Conservation (phyloP, 352 stramenopile genomes). For the Globisporangium cylindrosporum region DNA sequence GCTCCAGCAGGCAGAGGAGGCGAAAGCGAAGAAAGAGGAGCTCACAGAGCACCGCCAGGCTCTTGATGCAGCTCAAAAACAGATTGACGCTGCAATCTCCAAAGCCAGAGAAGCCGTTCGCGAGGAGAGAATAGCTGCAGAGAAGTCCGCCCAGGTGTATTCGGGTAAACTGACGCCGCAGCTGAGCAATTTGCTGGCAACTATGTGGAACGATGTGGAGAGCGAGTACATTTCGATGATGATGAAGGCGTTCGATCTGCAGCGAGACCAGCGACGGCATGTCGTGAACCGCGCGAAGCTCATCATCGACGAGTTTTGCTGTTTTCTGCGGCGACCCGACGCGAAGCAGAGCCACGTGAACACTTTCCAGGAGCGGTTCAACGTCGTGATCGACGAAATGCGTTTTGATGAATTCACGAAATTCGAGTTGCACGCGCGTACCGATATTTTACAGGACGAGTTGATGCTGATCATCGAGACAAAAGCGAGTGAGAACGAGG, state of each 20-base stretch:
- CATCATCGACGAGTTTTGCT: conserved; percentile 46
- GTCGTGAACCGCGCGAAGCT: conserved; percentile 27
- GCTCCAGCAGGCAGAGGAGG: conserved; percentile 59
- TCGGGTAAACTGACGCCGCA: conserved; percentile 35
- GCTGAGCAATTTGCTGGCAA: conserved; percentile 29
- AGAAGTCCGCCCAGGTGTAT: conserved; percentile 16
- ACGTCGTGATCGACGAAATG: conserved; percentile 80
- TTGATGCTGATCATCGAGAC: conserved; percentile 43
- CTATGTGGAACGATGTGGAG: conserved; percentile 60
- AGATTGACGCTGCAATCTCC: conserved; percentile 26
- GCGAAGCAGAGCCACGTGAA: conserved; percentile 63
- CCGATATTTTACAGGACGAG: conserved; percentile 71
- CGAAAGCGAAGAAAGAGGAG: conserved; percentile 81
- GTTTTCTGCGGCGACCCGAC: conserved; percentile 60
- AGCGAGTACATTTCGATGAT: conserved; percentile 47
- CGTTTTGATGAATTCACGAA: conserved; percentile 82
- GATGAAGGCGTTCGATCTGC: conserved; percentile 36
- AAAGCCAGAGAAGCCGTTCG: conserved; percentile 22
- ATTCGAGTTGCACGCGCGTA: conserved; percentile 68
- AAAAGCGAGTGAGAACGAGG: conserved; percentile 38
- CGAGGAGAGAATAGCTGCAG: conserved; percentile 17
- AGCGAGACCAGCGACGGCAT: conserved; percentile 33
- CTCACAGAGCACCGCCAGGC: conserved; percentile 41
- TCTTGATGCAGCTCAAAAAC: conserved; percentile 34
- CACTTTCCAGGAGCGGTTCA: conserved; percentile 71